Conservation (phyloP, 208 protist genomes). For the Trypanosoma caninum region DNA sequence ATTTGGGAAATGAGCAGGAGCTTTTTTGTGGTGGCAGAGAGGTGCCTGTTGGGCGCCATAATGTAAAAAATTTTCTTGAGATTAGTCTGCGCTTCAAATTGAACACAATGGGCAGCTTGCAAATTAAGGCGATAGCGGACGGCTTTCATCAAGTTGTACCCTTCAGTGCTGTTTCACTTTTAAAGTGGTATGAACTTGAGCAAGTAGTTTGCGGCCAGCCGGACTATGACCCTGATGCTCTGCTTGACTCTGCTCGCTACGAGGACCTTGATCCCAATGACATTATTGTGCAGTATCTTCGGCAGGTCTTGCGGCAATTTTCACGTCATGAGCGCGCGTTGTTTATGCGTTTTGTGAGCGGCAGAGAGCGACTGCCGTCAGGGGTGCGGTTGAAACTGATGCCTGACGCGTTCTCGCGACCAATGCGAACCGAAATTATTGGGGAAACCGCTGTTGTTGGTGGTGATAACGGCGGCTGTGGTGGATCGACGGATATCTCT, state of each 20-base stretch:
- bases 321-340: constrained; percentile 69
- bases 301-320: constrained; percentile 75
- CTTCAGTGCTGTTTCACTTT: constrained; percentile 39
- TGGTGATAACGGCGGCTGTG: not conserved
- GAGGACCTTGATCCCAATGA: constrained; percentile 59
- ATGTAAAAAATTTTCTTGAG: constrained; percentile 57
- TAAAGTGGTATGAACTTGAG: constrained; percentile 92
- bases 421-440: not conserved
- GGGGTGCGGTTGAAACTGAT: constrained; percentile 81
- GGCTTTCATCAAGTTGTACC: constrained; percentile 91
- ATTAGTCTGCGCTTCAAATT: constrained; percentile 63
- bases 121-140: constrained; percentile 66
- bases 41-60: constrained; percentile 49
- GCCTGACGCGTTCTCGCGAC: constrained; percentile 37
- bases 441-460: not conserved
- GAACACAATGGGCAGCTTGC: constrained; percentile 29
- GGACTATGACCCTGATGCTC: constrained; percentile 87
- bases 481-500: not conserved
- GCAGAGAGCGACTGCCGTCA: constrained; percentile 77
- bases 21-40: constrained; percentile 34
- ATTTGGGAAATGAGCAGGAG: constrained; percentile 42
- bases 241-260: constrained; percentile 81
- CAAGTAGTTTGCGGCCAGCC: constrained; percentile 85
- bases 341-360: constrained; percentile 92
- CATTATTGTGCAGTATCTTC: constrained; percentile 69